Base-by-base conservation (phyloP, 192 early-diverging fungal genomes). In the Backusella westeae region DNA sequence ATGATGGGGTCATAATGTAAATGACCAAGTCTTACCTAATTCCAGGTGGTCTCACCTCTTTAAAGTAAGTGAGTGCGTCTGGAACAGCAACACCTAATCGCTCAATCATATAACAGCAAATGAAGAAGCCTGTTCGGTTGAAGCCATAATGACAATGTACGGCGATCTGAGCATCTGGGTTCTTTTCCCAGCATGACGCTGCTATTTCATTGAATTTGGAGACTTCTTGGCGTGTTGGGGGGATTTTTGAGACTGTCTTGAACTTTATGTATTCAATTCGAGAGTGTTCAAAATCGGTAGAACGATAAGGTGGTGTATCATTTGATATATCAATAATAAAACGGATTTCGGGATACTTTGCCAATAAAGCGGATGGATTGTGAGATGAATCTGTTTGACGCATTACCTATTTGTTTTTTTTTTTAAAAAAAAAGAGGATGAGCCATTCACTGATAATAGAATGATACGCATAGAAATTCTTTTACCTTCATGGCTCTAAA, bases 101-200 rank as follows among this genome's bases (percentile, higher is more conserved):
- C 42, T 89, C 78, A 59, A 89, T 89, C 68, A 89, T 72, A 69
- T 87, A 89, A 32, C 82, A 87, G 71, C 86, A 87, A n/a, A 89
- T 74, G 63, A 89, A 81, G 44, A 89, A 87, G 32, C 88, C 88
- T 4, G 88, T 89, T 6, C 88, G 77, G 67, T 89, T 89, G 67
- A 86, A 89, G 1, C 88, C 88, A 78, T 89, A 89, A 69, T 89
- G 88, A 77, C 88, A 89, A 71, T 89, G 88, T 0, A 89, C 86
- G 5, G 86, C 88, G 35, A 89, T 84, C n/a, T 89, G 86, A 12
- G 81, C 77, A 38, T 83, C 83, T 49, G 85, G 83, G 4, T 80
- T 83, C n/a, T 85, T 79, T 15, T 63, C 66, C 85, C 88, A 86
- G 34, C 86, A 87, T 2, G 68, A 49, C 3, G 74, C 75, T 7